A percentile compares a stretch with the other conserved stretches of the same genome.
Evolutionary conservation across 371 early-diverging fungal genomes (phyloP).

Genomic region (Zopfochytrium polystomum): DNA sequence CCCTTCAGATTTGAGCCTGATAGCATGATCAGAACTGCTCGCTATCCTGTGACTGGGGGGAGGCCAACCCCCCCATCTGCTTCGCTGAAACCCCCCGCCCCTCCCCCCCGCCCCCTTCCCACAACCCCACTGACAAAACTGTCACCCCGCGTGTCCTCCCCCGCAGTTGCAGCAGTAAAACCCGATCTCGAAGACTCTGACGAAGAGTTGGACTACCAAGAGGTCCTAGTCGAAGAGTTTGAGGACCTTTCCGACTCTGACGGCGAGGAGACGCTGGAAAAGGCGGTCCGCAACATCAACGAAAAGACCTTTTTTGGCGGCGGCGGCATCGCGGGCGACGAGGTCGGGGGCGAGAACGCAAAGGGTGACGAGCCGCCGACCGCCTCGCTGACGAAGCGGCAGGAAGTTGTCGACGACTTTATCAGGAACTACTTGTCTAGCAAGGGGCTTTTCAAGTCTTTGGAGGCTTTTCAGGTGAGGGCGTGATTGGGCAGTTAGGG

Average conservation of each 20-base stretch:
- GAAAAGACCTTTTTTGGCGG: conserved; percentile 39
- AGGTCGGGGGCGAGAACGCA: background rate
- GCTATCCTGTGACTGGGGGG: too few species aligned
- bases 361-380: conserved; percentile 27
- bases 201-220: conserved; percentile 36
- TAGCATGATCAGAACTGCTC: too few species aligned
- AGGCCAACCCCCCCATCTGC: too few species aligned
- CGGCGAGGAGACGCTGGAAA: conserved; percentile 47
- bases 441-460: conserved; percentile 46
- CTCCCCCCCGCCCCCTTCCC: too few species aligned
- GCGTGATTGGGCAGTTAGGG: too few species aligned
- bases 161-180: conserved; percentile 20
- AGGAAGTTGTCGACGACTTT: conserved; percentile 56
- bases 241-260: conserved; percentile 41
- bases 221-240: conserved; percentile 44
- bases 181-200: conserved; percentile 36
- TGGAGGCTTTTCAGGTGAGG: conserved; percentile 56
- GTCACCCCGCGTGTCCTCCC: too few species aligned
- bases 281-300: conserved; percentile 43
- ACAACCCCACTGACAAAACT: too few species aligned
- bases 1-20: too few species aligned
- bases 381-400: conserved; percentile 37
- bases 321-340: conserved; percentile 12
- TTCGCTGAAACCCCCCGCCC: too few species aligned
- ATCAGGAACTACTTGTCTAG: conserved; percentile 51